phyloP scores from a whole-genome alignment of 371 early-diverging fungal species.

The Dichotomocladium elegans region DNA sequence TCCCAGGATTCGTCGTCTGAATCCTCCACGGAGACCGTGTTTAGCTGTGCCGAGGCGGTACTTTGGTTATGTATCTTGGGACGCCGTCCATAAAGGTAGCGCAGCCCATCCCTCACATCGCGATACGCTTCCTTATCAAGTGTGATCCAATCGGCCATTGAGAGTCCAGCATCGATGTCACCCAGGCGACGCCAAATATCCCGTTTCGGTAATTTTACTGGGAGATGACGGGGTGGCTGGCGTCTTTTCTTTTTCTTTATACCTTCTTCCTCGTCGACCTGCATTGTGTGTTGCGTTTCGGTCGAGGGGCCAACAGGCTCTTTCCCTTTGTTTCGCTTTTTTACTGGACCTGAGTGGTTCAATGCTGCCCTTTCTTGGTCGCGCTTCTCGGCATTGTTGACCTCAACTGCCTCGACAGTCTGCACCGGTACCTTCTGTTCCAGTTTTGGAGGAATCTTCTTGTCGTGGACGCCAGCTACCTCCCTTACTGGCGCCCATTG shows the following conservation, averaged over 20 bases:
- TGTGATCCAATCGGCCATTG: conserved; percentile 1
- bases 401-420: neutral
- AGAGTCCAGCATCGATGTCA: neutral
- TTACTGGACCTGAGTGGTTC: too few relatives aligned
- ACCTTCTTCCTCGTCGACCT: neutral
- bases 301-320: neutral
- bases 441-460: neutral
- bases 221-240: neutral
- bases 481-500: neutral
- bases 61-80: neutral
- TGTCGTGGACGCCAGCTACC: neutral
- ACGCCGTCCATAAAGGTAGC: neutral
- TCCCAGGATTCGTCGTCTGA: neutral
- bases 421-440: neutral
- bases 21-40: neutral
- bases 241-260: neutral
- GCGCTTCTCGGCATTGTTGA: neutral
- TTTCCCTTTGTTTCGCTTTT: neutral
- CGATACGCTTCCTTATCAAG: neutral
- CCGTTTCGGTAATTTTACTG: neutral
- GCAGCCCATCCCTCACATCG: neutral
- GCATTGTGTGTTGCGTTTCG: neutral
- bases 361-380: neutral
- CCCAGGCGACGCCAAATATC: neutral
- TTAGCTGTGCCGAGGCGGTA: neutral